These are phyloP conservation scores for Colletotrichum plurivorum DNA, from an alignment of 2,329 filamentous ascomycete species.

Conservation along the genomic window DNA sequence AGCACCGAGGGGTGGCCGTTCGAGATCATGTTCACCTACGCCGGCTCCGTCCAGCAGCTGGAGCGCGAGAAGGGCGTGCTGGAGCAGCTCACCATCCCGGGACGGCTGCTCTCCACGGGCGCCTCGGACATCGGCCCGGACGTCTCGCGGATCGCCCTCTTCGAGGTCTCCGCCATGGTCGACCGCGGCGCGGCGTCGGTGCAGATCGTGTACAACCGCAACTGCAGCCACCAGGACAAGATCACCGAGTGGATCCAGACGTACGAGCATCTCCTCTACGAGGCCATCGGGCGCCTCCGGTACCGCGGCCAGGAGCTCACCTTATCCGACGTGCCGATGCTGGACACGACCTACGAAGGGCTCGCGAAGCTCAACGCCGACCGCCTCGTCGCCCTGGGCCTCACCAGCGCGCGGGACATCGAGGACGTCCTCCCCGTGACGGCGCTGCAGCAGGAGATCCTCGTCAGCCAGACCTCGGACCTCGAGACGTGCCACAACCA, in stretches of 20 bases:
- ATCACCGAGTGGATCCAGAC: conserved; percentile 62
- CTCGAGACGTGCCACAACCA: conserved; percentile 60
- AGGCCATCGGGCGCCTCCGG: conserved; percentile 58
- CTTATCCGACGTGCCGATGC: conserved; percentile 62
- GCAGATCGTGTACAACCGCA: conserved; percentile 60
- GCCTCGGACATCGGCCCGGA: conserved; percentile 60
- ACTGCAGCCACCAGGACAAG: conserved; percentile 57
- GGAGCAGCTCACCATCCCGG: conserved; percentile 59
- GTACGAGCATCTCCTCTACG: conserved; percentile 62
- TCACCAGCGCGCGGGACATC: conserved; percentile 60
- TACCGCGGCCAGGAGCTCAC: conserved; percentile 63
- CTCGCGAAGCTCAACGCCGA: conserved; percentile 60
- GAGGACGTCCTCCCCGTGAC: conserved; percentile 65
- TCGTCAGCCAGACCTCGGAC: conserved; percentile 60
- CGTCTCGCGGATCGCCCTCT: conserved; percentile 64
- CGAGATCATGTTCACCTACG: conserved; percentile 72
- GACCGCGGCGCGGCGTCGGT: conserved; percentile 61
- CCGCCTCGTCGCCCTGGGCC: conserved; percentile 55
- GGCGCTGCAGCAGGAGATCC: conserved; percentile 63
- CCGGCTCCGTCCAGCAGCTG: conserved; percentile 64
- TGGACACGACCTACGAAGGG: conserved; percentile 63
- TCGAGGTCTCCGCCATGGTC: conserved; percentile 64
- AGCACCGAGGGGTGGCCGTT: conserved; percentile 61
- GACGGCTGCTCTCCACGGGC: conserved; percentile 52
- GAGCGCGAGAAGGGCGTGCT: conserved; percentile 64